Base-by-base conservation (phyloP, 2,329 filamentous ascomycete genomes). In the Cryphonectria nitschkei region DNA sequence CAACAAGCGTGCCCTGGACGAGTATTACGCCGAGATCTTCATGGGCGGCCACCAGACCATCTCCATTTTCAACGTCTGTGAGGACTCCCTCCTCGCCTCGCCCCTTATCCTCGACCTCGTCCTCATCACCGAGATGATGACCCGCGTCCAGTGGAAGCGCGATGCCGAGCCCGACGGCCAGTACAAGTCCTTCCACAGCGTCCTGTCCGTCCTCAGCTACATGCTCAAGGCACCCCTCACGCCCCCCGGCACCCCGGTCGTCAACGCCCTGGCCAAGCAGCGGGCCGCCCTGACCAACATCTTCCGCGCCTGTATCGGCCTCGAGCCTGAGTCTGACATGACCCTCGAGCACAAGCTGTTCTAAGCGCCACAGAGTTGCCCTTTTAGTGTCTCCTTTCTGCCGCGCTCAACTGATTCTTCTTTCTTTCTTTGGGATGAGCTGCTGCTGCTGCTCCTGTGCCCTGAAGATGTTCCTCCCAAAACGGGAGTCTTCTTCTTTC, bases 21-120 rank as follows among this genome's bases (percentile, higher is more conserved):
- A 99, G 87, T 99, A 99, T 89, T 98, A 98, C 77, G 96, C 94
- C 69, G 95, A 99, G 87, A 98, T 99, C 83, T 99, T 99, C 89
- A 89, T 98, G 84, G 96, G 96, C 75, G 96, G 96, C 58, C 96
- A 98, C 84, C 96, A 99, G 87, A 98, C 94, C 77, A 99, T 99
- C 81, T 92, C 89, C 78, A 87, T 99, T 81, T 98, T 97, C 90
- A 99, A 99, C 82, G 95, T 98, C 77, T 99, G 96, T 85, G 96
- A 99, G 84, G 96, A 99, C 84, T 98, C 96, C 61, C 91, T 99
- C 67, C 88, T 99, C 75, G 96, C 96, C 14, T 97, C 95, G 65
- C 96, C 96, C 46, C 86, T 99, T 79, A 99, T 99, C 87, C 97
- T 99, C 78, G 96, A 99, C 81, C 87, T 99, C 72, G 94, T 98